Evolutionary conservation across 108 stramenopile species (phyloP).

Genomic region (Nitzschia inconspicua): DNA sequence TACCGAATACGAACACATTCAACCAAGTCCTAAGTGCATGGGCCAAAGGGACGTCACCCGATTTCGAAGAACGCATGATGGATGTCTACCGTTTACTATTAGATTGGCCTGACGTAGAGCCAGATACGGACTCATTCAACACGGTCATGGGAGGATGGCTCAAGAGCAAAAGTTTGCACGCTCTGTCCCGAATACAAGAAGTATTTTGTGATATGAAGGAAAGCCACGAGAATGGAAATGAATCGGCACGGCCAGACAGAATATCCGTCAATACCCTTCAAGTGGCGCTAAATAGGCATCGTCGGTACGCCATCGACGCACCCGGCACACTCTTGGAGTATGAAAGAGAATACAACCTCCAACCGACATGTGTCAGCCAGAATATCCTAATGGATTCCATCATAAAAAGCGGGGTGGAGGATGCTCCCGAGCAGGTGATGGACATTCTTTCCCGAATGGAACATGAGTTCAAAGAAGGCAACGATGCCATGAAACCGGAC

Average conservation of each 20-base stretch:
- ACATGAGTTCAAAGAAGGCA: slow-evolving; percentile 8
- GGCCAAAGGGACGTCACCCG: slow-evolving; percentile 24
- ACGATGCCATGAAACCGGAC: slow-evolving; percentile 22
- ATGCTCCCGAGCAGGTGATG: slow-evolving; percentile 23
- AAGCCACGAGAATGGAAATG: slow-evolving; percentile 42
- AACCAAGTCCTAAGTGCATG: slow-evolving; percentile 61
- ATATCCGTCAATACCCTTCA: slow-evolving; percentile 48
- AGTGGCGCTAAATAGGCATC: slow-evolving; percentile 39
- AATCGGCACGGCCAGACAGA: slow-evolving; percentile 48
- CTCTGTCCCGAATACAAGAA: slow-evolving; percentile 35
- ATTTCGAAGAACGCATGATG: slow-evolving; percentile 9
- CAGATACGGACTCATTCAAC: slow-evolving; percentile 27
- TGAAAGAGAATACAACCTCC: slow-evolving; percentile 19
- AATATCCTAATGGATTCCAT: slow-evolving; percentile 25
- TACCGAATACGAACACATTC: slow-evolving; percentile 54
- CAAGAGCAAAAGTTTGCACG: slow-evolving; percentile 25
- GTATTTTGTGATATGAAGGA: slow-evolving; percentile 48
- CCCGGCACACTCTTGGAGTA: not conserved
- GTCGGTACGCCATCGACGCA: not conserved
- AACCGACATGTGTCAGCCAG: slow-evolving; percentile 7
- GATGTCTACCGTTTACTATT: slow-evolving; percentile 11
- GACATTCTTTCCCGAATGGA: slow-evolving; percentile 30
- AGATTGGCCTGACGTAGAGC: slow-evolving; percentile 9
- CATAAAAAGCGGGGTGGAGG: slow-evolving; percentile 15
- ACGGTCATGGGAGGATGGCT: slow-evolving; percentile 31